phyloP scores from a whole-genome alignment of 1,139 yeast species.

The Meyerozyma smithsonii region DNA sequence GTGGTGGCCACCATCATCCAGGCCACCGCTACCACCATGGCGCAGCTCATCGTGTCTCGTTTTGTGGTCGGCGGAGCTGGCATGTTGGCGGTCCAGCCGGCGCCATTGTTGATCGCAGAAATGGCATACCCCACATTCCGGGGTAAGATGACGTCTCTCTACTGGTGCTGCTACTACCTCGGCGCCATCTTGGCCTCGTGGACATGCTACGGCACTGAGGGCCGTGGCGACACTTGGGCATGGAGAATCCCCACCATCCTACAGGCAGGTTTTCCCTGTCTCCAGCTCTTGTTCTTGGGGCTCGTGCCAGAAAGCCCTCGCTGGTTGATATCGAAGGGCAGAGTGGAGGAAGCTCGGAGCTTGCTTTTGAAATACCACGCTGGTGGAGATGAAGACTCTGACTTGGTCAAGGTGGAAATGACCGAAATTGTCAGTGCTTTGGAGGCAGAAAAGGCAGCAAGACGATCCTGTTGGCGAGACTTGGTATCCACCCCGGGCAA shows the following conservation, averaged over 20 bases:
- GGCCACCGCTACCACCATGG: conserved; percentile 21
- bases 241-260: conserved; percentile 5
- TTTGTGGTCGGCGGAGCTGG: conserved; percentile 31
- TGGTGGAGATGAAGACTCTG: conserved; percentile 4
- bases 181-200: conserved; percentile 4
- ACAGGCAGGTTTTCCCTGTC: conserved; percentile 2
- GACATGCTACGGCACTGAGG: not conserved
- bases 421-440: conserved; percentile 5
- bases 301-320: conserved; percentile 27
- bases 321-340: conserved; percentile 25
- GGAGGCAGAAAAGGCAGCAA: conserved; percentile 1
- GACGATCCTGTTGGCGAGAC: not conserved
- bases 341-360: conserved; percentile 19
- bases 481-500: conserved; percentile 6
- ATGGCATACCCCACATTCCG: conserved; percentile 26
- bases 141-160: conserved; percentile 13
- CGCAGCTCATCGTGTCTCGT: conserved; percentile 27
- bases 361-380: conserved; percentile 5
- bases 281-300: conserved; percentile 6
- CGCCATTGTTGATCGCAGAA: conserved; percentile 40
- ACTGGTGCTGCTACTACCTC: conserved; percentile 4
- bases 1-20: conserved; percentile 39
- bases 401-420: conserved; percentile 4
- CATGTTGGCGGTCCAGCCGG: conserved; percentile 7
- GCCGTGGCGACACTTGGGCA: conserved; percentile 1